Base-by-base conservation (phyloP, 2,329 filamentous ascomycete species). In the Botrytis hyacinthi region DNA sequence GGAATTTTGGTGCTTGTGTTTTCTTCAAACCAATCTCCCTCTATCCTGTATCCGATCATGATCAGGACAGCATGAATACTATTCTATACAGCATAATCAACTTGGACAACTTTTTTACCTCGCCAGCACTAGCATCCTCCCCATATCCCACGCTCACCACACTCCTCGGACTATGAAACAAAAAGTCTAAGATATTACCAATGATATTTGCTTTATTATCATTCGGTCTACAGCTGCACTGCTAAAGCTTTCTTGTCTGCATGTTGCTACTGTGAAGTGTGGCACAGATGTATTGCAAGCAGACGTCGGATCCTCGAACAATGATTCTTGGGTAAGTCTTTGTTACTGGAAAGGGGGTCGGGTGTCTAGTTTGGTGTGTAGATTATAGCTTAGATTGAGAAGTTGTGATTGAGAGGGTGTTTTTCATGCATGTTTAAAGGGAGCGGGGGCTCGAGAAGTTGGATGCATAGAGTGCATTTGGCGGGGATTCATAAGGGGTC, bases 131-230 rank as follows among this genome's bases (percentile, higher is more conserved):
- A 9, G n/a, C 51, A 32, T 18, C 14, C 51, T 57, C 51, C 18
- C 3, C 14, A 29, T 18, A 29, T 9, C 5, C 1, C 18, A 32
- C 16, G 0, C n/a, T 18, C 51, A 0, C 14, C 1, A 9, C n/a
- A 54, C 14, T 57, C 14, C 3, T 8, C 1, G 51, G 9, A 18
- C 14, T 3, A 3, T 29, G 6, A 18, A 29, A 0, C 51, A 32
- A 9, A 18, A 18, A 8, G 14, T 4, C 9, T 18, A 18, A 6
- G 51, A 57, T 6, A 57, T 18, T 9, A 29, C 4, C 14, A 18
- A 57, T 57, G 51, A 29, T 32, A 14, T 18, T 18, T 57, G 1
- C 18, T 57, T 6, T 16, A 18, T 57, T 29, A n/a, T 2, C 3
- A 9, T 16, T 57, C n/a, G 5, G 14, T n/a, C 14, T 18, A 18